phyloP scores from a whole-genome alignment of 768 basidiomycete genomes.

The Russula earlei region DNA sequence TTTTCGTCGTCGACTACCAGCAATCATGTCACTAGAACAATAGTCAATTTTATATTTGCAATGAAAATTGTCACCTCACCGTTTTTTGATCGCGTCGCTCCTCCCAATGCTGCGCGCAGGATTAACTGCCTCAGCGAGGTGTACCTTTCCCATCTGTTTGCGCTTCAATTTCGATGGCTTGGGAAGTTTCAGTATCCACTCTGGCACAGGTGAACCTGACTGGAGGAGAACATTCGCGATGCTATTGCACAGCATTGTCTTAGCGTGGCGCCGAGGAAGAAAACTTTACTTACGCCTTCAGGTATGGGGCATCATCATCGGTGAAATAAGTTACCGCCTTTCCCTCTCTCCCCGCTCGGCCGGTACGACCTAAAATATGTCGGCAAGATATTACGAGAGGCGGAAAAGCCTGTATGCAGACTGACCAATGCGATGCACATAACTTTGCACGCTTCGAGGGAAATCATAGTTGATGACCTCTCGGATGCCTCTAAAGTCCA shows the following conservation, averaged over 20 bases:
- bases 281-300: conserved; percentile 61
- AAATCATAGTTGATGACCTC: conserved; percentile 98
- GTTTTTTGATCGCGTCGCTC: conserved; percentile 61
- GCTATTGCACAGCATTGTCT: conserved; percentile 30
- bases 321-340: conserved; percentile 96
- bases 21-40: conserved; percentile 19
- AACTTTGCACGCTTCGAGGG: conserved; percentile 90
- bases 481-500: conserved; percentile 92
- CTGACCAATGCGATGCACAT: conserved; percentile 88
- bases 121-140: conserved; percentile 69
- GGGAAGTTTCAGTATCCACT: conserved; percentile 92
- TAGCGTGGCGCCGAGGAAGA: conserved; percentile 6
- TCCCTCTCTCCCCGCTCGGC: conserved; percentile 85
- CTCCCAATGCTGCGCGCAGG: conserved; percentile 59
- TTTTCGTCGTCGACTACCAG: conserved; percentile 39
- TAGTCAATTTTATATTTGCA: conserved; percentile 10
- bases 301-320: conserved; percentile 80
- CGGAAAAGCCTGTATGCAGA: background rate
- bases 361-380: conserved; percentile 66
- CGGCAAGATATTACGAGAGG: background rate
- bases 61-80: conserved; percentile 32
- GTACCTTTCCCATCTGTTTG: conserved; percentile 73
- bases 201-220: conserved; percentile 84
- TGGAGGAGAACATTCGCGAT: conserved; percentile 94
- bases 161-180: conserved; percentile 88